Evolutionary conservation across 805 yeast genomes (phyloP).

Genomic region (Henningerozyma blattae): DNA sequence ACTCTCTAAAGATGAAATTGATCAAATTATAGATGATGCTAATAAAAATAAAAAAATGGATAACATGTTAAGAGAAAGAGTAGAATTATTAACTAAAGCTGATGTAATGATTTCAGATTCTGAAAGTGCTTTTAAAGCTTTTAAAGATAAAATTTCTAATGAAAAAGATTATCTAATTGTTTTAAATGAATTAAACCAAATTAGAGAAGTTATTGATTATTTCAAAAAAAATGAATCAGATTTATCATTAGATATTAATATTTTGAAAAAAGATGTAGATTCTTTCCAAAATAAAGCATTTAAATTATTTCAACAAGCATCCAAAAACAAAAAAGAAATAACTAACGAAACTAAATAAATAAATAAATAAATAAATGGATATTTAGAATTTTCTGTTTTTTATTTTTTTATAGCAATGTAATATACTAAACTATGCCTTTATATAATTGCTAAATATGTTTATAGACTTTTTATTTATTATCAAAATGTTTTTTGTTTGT

Average conservation of each 20-base stretch:
- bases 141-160: slow-evolving; percentile 31
- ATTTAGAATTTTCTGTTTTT: too few relatives aligned
- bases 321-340: slow-evolving; percentile 5
- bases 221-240: slow-evolving; percentile 43
- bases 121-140: slow-evolving; percentile 65
- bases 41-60: slow-evolving; percentile 49
- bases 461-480: too few relatives aligned
- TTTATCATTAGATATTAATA: slow-evolving; percentile 32
- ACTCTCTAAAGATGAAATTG: slow-evolving; percentile 55
- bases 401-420: not conserved
- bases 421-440: too few relatives aligned
- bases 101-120: slow-evolving; percentile 76
- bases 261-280: slow-evolving; percentile 54
- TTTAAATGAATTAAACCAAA: slow-evolving; percentile 29
- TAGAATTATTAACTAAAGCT: slow-evolving; percentile 62
- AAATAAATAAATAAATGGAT: too few relatives aligned
- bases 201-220: slow-evolving; percentile 32
- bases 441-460: too few relatives aligned
- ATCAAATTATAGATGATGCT: slow-evolving; percentile 53
- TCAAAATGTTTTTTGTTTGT: too few relatives aligned
- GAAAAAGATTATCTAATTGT: slow-evolving; percentile 36
- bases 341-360: slow-evolving; percentile 3
- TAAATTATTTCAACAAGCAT: slow-evolving; percentile 44
- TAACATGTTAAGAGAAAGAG: slow-evolving; percentile 43
- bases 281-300: slow-evolving; percentile 58